phyloP scores from a whole-genome alignment of 2,329 filamentous ascomycete genomes.

The Camillea tinctor region DNA sequence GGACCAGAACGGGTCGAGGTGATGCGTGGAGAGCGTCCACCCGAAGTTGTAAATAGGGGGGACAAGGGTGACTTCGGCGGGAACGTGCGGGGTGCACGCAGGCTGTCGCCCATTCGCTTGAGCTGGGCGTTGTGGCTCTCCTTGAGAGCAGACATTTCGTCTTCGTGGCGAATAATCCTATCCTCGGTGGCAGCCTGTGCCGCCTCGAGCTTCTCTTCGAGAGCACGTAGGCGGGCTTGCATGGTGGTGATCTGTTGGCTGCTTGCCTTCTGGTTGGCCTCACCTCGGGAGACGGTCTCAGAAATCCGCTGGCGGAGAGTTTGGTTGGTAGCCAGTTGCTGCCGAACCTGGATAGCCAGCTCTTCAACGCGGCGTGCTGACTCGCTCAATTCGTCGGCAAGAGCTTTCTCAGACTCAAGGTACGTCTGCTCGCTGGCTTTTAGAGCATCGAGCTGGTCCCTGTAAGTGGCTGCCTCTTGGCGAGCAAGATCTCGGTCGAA shows the following conservation, averaged over 20 bases:
- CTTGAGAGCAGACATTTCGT: slow-evolving; percentile 73
- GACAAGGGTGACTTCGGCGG: slow-evolving; percentile 61
- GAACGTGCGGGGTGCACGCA: slow-evolving; percentile 47
- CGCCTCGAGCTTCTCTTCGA: slow-evolving; percentile 80
- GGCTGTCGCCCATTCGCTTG: slow-evolving; percentile 63
- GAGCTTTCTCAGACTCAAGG: slow-evolving; percentile 59
- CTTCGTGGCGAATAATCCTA: slow-evolving; percentile 77
- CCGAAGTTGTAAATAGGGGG: slow-evolving; percentile 55
- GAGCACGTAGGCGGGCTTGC: slow-evolving; percentile 73
- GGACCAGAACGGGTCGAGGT: slow-evolving; percentile 45
- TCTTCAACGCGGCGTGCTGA: slow-evolving; percentile 78
- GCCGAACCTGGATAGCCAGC: slow-evolving; percentile 73
- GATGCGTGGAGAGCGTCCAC: slow-evolving; percentile 54
- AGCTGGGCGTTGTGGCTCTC: slow-evolving; percentile 77
- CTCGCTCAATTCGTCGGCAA: slow-evolving; percentile 68
- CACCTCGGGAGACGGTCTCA: slow-evolving; percentile 78
- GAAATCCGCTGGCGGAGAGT: slow-evolving; percentile 73
- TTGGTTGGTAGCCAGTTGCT: slow-evolving; percentile 77
- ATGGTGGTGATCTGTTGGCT: slow-evolving; percentile 79
- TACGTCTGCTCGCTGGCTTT: slow-evolving; percentile 55
- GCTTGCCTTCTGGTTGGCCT: slow-evolving; percentile 77
- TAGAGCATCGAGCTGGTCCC: slow-evolving; percentile 58
- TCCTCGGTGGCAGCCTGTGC: slow-evolving; percentile 88
- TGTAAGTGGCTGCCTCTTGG: slow-evolving; percentile 62
- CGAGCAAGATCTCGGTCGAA: slow-evolving; percentile 71